Percentiles rank a stretch among this genome's conserved stretches.
Conservation (phyloP, 352 stramenopile species). For the Phytopythium sindhum region DNA sequence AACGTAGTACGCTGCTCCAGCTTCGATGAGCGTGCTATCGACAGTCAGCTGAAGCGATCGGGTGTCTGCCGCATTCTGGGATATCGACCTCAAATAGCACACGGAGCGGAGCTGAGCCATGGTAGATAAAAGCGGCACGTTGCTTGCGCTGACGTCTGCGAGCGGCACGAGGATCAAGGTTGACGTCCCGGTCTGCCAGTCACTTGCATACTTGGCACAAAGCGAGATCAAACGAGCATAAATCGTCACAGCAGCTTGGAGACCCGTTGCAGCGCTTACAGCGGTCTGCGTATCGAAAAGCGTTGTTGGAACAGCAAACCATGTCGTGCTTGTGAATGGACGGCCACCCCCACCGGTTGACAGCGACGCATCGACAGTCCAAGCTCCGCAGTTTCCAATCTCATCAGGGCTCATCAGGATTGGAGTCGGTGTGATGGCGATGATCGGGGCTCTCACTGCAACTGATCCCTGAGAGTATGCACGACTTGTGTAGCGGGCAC, state of each 20-base stretch:
- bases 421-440: slow-evolving; percentile 34
- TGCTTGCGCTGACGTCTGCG: slow-evolving; percentile 22
- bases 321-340: slow-evolving; percentile 32
- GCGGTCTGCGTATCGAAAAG: slow-evolving; percentile 4
- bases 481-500: slow-evolving; percentile 45
- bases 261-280: neutral
- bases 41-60: slow-evolving; percentile 28
- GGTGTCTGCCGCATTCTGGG: slow-evolving; percentile 18
- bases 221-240: slow-evolving; percentile 13
- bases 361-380: slow-evolving; percentile 44
- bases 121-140: slow-evolving; percentile 26
- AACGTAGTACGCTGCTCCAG: slow-evolving; percentile 36
- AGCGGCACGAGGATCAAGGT: slow-evolving; percentile 19
- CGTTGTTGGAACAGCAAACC: slow-evolving; percentile 37
- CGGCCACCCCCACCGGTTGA: slow-evolving; percentile 54
- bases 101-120: slow-evolving; percentile 43
- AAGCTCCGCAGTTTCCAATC: slow-evolving; percentile 57
- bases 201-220: slow-evolving; percentile 45
- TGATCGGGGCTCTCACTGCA: slow-evolving; percentile 18
- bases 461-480: slow-evolving; percentile 54
- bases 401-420: slow-evolving; percentile 50
- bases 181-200: slow-evolving; percentile 36
- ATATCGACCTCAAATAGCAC: slow-evolving; percentile 48
- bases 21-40: slow-evolving; percentile 40
- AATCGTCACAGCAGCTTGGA: neutral